Percentiles rank a stretch among this genome's conserved stretches.
Evolutionary conservation across 805 yeast species (phyloP).

Genomic region (Hemisphaericaspora nanyangensis): DNA sequence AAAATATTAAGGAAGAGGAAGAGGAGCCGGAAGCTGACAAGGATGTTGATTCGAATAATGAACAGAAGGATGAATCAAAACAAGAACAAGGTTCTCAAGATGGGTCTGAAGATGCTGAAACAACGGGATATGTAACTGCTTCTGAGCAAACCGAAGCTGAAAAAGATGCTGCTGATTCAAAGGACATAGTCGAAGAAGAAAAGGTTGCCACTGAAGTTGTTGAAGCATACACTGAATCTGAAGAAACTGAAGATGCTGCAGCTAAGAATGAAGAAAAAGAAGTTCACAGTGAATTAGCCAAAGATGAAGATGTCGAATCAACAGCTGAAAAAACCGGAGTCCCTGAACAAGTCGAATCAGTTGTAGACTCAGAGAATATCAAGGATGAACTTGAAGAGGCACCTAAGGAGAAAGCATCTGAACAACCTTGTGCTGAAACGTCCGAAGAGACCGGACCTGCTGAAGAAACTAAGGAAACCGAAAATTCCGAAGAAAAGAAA

Average conservation of each 20-base stretch:
- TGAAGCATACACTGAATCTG: not conserved
- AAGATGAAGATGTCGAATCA: constrained; percentile 1
- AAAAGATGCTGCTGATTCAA: not conserved
- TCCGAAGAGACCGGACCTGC: constrained; percentile 2
- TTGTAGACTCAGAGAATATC: no score
- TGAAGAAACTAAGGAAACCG: no score
- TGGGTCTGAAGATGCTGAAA: not conserved
- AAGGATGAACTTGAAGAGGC: constrained; percentile 2
- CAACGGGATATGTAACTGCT: not conserved
- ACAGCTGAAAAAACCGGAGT: constrained; percentile 3
- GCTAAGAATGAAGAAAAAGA: constrained; percentile 2
- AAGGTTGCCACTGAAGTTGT: not conserved
- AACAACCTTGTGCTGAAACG: no score
- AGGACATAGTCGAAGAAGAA: not conserved
- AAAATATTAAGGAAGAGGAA: not conserved
- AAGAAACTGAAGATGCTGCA: not conserved
- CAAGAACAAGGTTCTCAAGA: not conserved
- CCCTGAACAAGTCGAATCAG: not conserved
- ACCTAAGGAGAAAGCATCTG: not conserved
- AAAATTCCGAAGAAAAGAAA: constrained; percentile 1
- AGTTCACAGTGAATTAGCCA: constrained; percentile 5
- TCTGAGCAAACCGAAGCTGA: not conserved
- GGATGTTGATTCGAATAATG: not conserved
- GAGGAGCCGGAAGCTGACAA: not conserved
- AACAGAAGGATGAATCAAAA: not conserved